Evolutionary conservation across 352 stramenopile genomes (phyloP).

Genomic region (Peronosclerospora sorghi): DNA sequence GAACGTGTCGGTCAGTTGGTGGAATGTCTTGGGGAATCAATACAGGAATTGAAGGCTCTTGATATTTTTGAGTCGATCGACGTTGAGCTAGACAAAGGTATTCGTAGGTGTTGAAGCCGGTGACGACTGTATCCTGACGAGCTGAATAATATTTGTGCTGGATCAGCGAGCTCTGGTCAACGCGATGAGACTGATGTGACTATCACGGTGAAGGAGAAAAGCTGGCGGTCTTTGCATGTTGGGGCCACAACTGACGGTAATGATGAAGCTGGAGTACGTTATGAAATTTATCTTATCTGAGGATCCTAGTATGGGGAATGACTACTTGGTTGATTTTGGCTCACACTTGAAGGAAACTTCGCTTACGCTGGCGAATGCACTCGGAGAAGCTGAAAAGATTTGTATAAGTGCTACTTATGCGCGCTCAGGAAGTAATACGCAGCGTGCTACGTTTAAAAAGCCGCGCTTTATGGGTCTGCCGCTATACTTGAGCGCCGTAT

Average conservation of each 20-base stretch:
- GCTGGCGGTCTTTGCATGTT: conserved; percentile 76
- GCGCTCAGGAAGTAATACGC: conserved; percentile 75
- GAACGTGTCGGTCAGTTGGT: conserved; percentile 61
- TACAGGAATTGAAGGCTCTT: conserved; percentile 57
- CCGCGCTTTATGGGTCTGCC: conserved; percentile 77
- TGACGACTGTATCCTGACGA: conserved; percentile 1
- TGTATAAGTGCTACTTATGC: conserved; percentile 72
- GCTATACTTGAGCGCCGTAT: conserved; percentile 64
- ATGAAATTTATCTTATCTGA: not conserved
- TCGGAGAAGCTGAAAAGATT: conserved; percentile 79
- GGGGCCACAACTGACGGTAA: conserved; percentile 78
- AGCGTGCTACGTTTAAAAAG: conserved; percentile 79
- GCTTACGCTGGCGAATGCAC: conserved; percentile 69
- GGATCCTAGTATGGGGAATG: not conserved
- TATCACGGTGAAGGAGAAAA: conserved; percentile 83
- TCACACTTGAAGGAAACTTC: conserved; percentile 51
- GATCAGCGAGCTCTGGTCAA: conserved; percentile 52
- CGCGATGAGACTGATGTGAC: conserved; percentile 75
- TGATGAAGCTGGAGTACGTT: conserved; percentile 64
- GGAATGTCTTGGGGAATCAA: conserved; percentile 41
- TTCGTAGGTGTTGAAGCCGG: not conserved
- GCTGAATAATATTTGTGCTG: not conserved
- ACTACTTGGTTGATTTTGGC: conserved; percentile 2
- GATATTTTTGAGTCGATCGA: conserved; percentile 81
- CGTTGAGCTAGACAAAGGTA: conserved; percentile 70